Evolutionary conservation across 1,284 basidiomycete genomes (phyloP).

Genomic region (Trichosporon coremiiforme): DNA sequence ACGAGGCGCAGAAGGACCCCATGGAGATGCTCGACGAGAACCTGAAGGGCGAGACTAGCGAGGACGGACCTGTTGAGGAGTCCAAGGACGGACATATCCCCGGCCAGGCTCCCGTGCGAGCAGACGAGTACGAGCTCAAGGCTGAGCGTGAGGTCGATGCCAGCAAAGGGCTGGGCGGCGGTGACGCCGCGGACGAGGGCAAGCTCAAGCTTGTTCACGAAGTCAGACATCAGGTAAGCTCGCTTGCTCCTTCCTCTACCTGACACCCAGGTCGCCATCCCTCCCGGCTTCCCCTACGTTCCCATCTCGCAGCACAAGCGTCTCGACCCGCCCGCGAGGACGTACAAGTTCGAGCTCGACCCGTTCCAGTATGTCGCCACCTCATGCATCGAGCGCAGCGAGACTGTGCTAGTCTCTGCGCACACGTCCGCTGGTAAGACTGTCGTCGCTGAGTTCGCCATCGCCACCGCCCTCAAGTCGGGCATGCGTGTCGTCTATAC

Average conservation of each 20-base stretch:
- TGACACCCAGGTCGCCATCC: conserved; percentile 90
- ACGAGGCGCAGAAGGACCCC: conserved; percentile 26
- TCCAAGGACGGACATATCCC: conserved; percentile 39
- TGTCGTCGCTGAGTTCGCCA: conserved; percentile 98
- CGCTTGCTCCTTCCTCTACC: conserved; percentile 60
- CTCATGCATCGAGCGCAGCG: conserved; percentile 92
- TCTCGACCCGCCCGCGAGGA: conserved; percentile 82
- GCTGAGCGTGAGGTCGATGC: conserved; percentile 84
- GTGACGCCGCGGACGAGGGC: conserved; percentile 60
- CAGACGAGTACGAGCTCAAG: conserved; percentile 87
- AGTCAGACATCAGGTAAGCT: conserved; percentile 46
- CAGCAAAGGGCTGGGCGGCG: conserved; percentile 74
- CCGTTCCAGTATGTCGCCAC: conserved; percentile 97
- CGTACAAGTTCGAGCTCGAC: conserved; percentile 95
- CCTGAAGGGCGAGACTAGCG: conserved; percentile 23
- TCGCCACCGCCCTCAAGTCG: conserved; percentile 94
- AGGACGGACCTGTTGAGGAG: conserved; percentile 32
- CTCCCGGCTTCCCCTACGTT: conserved; percentile 85
- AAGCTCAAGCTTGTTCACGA: conserved; percentile 57
- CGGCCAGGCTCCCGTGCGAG: conserved; percentile 69
- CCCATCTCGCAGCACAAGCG: conserved; percentile 92
- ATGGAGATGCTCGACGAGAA: conserved; percentile 33
- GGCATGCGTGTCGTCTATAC: conserved; percentile 91
- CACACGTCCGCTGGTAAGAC: conserved; percentile 99
- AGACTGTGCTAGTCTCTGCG: conserved; percentile 95